These are phyloP conservation scores for Gaeumannomyces sp. DNA, from an alignment of 2,329 filamentous ascomycete genomes.

Conservation along the genomic window DNA sequence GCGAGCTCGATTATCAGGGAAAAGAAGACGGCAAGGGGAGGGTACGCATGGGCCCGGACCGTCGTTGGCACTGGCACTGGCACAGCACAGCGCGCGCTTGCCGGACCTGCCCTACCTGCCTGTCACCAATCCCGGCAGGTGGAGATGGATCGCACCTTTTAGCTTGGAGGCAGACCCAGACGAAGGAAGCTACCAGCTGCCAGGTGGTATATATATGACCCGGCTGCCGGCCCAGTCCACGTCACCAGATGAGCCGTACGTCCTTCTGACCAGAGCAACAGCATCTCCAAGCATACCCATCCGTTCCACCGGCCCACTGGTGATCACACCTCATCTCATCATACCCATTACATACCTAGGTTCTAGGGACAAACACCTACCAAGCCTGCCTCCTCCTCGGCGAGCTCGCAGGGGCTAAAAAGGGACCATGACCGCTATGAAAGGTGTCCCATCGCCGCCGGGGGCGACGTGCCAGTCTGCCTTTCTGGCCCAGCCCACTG, in stretches of 20 bases:
- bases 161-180: not conserved
- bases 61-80: not conserved
- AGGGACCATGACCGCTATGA: slow-evolving; percentile 13
- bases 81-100: not conserved
- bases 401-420: not conserved
- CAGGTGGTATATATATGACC: not conserved
- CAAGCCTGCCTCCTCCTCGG: slow-evolving; percentile 12
- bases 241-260: not conserved
- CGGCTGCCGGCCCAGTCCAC: not conserved
- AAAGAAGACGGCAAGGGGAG: not conserved
- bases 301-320: not conserved
- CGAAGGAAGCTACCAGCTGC: not conserved
- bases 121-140: not conserved
- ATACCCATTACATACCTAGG: not conserved
- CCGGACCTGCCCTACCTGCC: no score
- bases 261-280: not conserved
- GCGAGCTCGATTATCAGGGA: not conserved
- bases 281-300: not conserved
- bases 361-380: slow-evolving; percentile 4
- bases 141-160: not conserved
- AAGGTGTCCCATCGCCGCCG: not conserved
- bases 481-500: not conserved
- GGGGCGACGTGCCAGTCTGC: not conserved
- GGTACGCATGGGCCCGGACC: not conserved
- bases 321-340: not conserved